phyloP scores from a whole-genome alignment of 2,329 filamentous ascomycete species.

The Calonectria ilicicola region DNA sequence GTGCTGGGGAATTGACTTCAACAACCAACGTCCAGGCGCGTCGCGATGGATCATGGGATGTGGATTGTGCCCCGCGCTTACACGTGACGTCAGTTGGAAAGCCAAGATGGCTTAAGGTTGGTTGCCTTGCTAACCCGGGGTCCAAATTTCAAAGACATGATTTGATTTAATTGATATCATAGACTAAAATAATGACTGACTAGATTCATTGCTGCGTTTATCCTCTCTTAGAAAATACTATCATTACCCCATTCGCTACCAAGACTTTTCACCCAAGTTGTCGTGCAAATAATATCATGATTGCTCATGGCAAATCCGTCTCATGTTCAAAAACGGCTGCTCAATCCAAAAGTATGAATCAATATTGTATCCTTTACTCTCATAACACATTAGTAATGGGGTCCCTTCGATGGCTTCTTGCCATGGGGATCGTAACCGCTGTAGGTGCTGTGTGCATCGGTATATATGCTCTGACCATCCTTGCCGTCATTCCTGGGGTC shows the following conservation, averaged over 20 bases:
- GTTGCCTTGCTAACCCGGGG: background rate
- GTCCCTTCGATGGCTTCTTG: slow-evolving; percentile 46
- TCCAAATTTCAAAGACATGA: background rate
- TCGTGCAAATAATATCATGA: background rate
- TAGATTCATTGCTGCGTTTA: slow-evolving; percentile 11
- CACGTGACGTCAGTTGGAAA: slow-evolving; percentile 22
- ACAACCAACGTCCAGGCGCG: background rate
- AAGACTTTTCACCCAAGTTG: slow-evolving; percentile 9
- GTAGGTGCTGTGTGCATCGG: slow-evolving; percentile 43
- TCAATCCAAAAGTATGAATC: slow-evolving; percentile 15
- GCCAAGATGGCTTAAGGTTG: background rate
- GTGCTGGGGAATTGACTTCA: background rate
- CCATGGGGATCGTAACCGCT: slow-evolving; percentile 45
- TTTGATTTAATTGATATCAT: background rate
- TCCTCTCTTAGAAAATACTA: background rate
- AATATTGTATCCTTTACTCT: slow-evolving; percentile 16
- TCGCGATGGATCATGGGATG: background rate
- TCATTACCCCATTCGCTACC: background rate
- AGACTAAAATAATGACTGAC: background rate
- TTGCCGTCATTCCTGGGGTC: slow-evolving; percentile 37
- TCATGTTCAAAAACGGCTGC: background rate
- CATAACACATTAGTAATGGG: slow-evolving; percentile 28
- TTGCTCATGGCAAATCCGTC: background rate
- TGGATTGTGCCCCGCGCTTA: slow-evolving; percentile 36
- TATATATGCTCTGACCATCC: slow-evolving; percentile 40